phyloP scores from a whole-genome alignment of 78 protist species.

The Speleostelium caveatum region DNA sequence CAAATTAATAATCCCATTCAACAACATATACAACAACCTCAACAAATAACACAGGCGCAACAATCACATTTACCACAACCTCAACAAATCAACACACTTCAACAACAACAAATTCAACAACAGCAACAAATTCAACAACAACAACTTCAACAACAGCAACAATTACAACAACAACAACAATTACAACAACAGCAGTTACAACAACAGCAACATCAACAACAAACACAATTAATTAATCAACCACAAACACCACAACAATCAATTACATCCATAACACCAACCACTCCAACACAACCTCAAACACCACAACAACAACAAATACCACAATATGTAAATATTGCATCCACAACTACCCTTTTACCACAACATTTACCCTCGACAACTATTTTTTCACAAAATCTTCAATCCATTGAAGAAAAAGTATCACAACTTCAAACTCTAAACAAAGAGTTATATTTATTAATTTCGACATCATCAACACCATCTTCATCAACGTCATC shows the following conservation, averaged over 20 bases:
- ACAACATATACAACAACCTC: conserved; percentile 9
- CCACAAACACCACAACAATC: conserved; percentile 8
- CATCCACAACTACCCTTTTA: not conserved
- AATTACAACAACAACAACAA: no score
- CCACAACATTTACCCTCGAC: not conserved
- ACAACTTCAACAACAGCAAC: not conserved
- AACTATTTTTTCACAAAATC: not conserved
- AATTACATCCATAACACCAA: not conserved
- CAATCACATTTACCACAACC: conserved; percentile 1
- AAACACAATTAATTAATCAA: not conserved
- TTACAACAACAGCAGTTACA: not conserved
- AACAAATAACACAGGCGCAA: not conserved
- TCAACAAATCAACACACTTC: not conserved
- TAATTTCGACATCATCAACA: not conserved
- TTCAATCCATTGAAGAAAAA: not conserved
- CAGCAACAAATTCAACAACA: not conserved
- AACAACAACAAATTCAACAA: conserved; percentile 6
- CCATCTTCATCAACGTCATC: not conserved
- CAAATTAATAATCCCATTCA: not conserved
- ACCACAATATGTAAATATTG: no score
- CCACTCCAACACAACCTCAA: no score
- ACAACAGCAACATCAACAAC: conserved; percentile 17
- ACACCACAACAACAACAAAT: no score
- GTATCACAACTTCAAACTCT: not conserved
- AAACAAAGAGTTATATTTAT: conserved; percentile 6